Percentiles rank a stretch among this genome's conserved stretches.
Conservation (phyloP, 352 stramenopile species). For the Globisporangium takayamanum region DNA sequence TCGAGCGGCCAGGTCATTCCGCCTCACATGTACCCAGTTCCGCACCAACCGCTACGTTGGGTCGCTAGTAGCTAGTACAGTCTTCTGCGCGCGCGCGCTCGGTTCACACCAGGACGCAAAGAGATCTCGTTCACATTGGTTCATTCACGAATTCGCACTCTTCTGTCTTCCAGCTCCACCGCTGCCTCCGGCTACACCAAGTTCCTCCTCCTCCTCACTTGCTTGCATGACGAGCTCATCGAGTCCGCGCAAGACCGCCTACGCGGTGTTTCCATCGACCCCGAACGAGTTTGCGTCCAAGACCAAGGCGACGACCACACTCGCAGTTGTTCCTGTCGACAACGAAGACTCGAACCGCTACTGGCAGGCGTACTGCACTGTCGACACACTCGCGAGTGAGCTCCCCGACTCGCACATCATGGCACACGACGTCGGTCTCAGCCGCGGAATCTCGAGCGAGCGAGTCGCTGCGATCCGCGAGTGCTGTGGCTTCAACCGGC, state of each 20-base stretch:
- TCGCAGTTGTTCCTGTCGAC: background rate
- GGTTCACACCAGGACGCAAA: background rate
- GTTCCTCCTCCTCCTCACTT: background rate
- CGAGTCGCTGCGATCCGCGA: constrained; percentile 16
- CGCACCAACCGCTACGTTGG: background rate
- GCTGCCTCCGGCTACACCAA: background rate
- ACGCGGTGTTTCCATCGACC: constrained; percentile 15
- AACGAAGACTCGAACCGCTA: constrained; percentile 21
- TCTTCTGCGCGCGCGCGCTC: background rate
- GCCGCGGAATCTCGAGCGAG: constrained; percentile 14
- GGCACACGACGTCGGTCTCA: constrained; percentile 24
- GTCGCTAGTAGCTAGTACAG: background rate
- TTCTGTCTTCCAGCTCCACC: background rate
- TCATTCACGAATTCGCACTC: constrained; percentile 1
- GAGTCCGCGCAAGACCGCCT: constrained; percentile 7
- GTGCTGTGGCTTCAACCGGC: constrained; percentile 27
- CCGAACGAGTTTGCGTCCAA: background rate
- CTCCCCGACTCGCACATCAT: constrained; percentile 20
- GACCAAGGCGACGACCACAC: background rate
- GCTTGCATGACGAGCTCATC: background rate
- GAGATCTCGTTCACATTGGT: background rate
- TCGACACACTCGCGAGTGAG: constrained; percentile 21
- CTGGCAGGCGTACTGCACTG: constrained; percentile 29
- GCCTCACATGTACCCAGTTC: background rate
- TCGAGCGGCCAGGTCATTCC: background rate